These are phyloP conservation scores for Pseudocercospora macadamiae DNA, from an alignment of 2,329 filamentous ascomycete species.

Conservation along the genomic window DNA sequence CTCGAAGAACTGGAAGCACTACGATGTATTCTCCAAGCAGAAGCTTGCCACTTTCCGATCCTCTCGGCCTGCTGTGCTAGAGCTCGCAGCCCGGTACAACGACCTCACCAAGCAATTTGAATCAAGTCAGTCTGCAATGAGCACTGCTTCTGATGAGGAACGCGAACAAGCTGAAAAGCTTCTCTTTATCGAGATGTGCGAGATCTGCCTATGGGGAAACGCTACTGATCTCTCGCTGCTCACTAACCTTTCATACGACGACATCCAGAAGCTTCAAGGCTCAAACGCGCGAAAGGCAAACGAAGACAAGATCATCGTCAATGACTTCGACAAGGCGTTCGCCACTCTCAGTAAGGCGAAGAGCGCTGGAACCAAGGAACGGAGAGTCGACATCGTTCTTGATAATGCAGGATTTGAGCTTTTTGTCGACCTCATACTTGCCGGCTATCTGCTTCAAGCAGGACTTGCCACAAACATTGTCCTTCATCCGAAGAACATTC, in stretches of 20 bases:
- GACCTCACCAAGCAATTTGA: slow-evolving; percentile 71
- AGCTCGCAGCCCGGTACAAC: slow-evolving; percentile 78
- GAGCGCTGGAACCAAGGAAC: slow-evolving; percentile 63
- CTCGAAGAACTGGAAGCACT: slow-evolving; percentile 81
- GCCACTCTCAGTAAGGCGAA: slow-evolving; percentile 67
- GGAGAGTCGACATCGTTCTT: slow-evolving; percentile 88
- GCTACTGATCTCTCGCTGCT: slow-evolving; percentile 91
- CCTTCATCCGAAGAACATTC: slow-evolving; percentile 90
- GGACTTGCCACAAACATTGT: slow-evolving; percentile 85
- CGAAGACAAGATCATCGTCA: slow-evolving; percentile 89
- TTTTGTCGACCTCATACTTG: slow-evolving; percentile 90
- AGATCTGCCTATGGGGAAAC: slow-evolving; percentile 97
- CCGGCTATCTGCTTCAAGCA: slow-evolving; percentile 82
- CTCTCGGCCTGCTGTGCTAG: slow-evolving; percentile 81
- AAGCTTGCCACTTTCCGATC: slow-evolving; percentile 92
- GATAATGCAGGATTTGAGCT: slow-evolving; percentile 98
- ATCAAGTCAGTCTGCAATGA: slow-evolving; percentile 49
- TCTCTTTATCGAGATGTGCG: slow-evolving; percentile 89
- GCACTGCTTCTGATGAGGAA: slow-evolving; percentile 53
- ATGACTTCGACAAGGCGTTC: slow-evolving; percentile 78
- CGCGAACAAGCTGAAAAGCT: slow-evolving; percentile 71
- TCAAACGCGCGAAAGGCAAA: slow-evolving; percentile 81
- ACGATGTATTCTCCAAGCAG: slow-evolving; percentile 87
- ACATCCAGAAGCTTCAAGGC: slow-evolving; percentile 95
- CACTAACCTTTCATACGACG: slow-evolving; percentile 87